Evolutionary conservation across 768 basidiomycete genomes (phyloP).

Genomic region (Naganishia onofrii): DNA sequence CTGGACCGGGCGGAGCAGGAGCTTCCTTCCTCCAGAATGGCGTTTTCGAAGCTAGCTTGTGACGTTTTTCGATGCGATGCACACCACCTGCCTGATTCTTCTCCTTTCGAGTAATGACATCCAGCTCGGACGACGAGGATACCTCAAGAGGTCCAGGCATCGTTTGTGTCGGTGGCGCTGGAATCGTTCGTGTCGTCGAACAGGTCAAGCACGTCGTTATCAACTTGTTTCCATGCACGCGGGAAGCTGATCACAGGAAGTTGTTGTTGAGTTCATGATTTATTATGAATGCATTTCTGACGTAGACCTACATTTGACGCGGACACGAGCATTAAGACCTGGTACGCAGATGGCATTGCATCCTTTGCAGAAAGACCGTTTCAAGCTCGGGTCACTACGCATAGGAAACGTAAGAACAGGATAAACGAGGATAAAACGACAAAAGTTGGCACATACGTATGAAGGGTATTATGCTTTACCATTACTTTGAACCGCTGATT

Average conservation of each 20-base stretch:
- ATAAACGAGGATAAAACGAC: neutral
- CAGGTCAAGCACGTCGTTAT: slow-evolving; percentile 9
- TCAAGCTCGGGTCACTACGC: slow-evolving; percentile 76
- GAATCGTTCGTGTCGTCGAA: slow-evolving; percentile 10
- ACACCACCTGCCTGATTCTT: neutral
- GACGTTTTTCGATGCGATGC: neutral
- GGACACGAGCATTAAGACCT: slow-evolving; percentile 64
- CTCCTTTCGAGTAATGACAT: neutral
- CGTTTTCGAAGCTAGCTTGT: neutral
- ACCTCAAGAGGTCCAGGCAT: too few species aligned
- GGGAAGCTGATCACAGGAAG: neutral
- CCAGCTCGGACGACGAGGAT: neutral
- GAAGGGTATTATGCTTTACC: slow-evolving; percentile 74
- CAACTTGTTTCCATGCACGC: slow-evolving; percentile 9
- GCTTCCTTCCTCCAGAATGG: slow-evolving; percentile 22
- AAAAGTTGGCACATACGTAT: slow-evolving; percentile 59
- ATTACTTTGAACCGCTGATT: slow-evolving; percentile 66
- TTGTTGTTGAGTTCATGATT: neutral
- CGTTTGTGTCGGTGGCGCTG: slow-evolving; percentile 8
- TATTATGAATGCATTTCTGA: neutral
- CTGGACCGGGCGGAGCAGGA: neutral
- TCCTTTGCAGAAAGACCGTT: slow-evolving; percentile 71
- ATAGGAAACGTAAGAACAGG: neutral
- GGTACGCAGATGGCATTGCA: slow-evolving; percentile 68
- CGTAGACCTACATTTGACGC: slow-evolving; percentile 61